A percentile compares a stretch with the other conserved stretches of the same genome.
phyloP scores from a whole-genome alignment of 1,284 basidiomycete species.

The Lentinula novae-zelandiae region DNA sequence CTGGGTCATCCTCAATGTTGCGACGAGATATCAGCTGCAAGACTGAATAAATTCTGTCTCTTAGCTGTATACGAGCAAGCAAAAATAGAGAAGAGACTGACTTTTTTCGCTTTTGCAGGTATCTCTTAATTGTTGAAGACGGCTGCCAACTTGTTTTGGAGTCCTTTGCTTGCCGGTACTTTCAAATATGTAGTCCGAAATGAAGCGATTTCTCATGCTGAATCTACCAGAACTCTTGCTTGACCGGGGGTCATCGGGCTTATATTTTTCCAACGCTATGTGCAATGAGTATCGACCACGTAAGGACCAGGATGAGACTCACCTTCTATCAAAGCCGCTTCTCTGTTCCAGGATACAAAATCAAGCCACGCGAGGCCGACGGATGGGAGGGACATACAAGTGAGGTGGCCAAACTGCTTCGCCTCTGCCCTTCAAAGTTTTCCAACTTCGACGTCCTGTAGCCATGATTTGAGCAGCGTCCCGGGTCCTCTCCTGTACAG shows the following conservation, averaged over 20 bases:
- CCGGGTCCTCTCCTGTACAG: slow-evolving; percentile 30
- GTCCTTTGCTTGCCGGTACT: slow-evolving; percentile 50
- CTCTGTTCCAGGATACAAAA: slow-evolving; percentile 26
- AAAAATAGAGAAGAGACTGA: slow-evolving; percentile 18
- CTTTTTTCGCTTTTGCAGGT: slow-evolving; percentile 45
- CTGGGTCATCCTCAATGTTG: slow-evolving; percentile 13
- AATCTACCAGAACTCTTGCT: slow-evolving; percentile 42
- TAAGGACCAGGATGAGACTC: slow-evolving; percentile 3
- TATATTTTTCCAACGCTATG: slow-evolving; percentile 46
- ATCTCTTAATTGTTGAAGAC: slow-evolving; percentile 57
- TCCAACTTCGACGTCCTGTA: slow-evolving; percentile 48
- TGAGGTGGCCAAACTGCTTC: slow-evolving; percentile 61
- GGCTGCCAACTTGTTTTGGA: slow-evolving; percentile 60
- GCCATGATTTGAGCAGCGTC: slow-evolving; percentile 31
- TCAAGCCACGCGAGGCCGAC: neutral
- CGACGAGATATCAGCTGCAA: slow-evolving; percentile 28
- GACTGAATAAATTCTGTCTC: slow-evolving; percentile 19
- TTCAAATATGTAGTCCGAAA: slow-evolving; percentile 53
- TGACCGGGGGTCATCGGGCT: slow-evolving; percentile 39
- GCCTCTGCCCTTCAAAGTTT: slow-evolving; percentile 51
- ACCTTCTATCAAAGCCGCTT: slow-evolving; percentile 58
- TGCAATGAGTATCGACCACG: neutral
- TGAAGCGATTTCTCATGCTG: slow-evolving; percentile 55
- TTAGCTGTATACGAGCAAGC: neutral
- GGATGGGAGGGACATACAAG: slow-evolving; percentile 30